These are phyloP conservation scores for Chrysopogon serrulatus DNA, from an alignment of 176 grass and related monocot species.

Conservation along the genomic window DNA sequence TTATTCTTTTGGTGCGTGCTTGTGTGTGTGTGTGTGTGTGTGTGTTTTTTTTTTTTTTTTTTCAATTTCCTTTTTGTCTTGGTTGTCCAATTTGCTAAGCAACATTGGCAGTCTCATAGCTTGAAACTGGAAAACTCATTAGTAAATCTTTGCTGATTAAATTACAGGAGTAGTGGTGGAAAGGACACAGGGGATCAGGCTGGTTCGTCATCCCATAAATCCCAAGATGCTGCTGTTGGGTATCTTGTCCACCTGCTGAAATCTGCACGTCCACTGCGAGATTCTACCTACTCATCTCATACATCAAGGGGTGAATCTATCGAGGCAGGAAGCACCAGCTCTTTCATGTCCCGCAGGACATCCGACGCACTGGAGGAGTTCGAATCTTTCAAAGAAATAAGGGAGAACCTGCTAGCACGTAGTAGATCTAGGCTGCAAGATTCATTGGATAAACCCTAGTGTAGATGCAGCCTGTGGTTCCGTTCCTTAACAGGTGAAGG, in stretches of 20 bases:
- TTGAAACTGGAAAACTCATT: background rate
- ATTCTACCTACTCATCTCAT: constrained; percentile 60
- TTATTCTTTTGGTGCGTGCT: too few species aligned
- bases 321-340: constrained; percentile 51
- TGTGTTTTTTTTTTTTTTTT: too few species aligned
- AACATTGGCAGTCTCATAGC: background rate
- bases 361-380: constrained; percentile 80
- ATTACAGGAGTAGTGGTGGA: constrained; percentile 68
- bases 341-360: constrained; percentile 67
- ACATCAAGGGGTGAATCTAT: constrained; percentile 56
- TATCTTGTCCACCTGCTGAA: constrained; percentile 77
- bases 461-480: background rate
- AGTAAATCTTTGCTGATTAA: background rate
- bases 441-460: constrained; percentile 37
- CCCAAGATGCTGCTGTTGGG: constrained; percentile 83
- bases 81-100: background rate
- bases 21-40: too few species aligned
- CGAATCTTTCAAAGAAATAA: constrained; percentile 70
- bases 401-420: constrained; percentile 55
- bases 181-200: constrained; percentile 51
- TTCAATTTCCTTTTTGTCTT: too few species aligned
- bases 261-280: constrained; percentile 61
- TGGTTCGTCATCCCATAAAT: constrained; percentile 68
- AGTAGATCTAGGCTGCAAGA: constrained; percentile 55
- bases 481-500: background rate